These are phyloP conservation scores for Trichomonascaceae sp. DNA, from an alignment of 1,139 yeast genomes.

Conservation along the genomic window DNA sequence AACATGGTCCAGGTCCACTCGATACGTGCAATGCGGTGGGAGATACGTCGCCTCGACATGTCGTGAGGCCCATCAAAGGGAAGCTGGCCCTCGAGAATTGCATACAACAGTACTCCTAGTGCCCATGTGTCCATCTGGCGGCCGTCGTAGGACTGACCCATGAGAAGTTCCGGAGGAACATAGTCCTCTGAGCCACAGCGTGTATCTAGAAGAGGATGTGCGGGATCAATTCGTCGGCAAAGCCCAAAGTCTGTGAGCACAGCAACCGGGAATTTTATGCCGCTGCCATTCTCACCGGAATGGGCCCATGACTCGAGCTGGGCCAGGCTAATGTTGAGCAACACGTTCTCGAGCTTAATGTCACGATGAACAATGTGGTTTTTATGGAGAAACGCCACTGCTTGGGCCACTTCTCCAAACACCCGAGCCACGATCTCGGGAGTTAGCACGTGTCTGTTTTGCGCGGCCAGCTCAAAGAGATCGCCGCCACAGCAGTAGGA, in stretches of 20 bases:
- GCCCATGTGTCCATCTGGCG: constrained; percentile 90
- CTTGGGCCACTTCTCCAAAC: constrained; percentile 54
- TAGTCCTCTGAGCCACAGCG: constrained; percentile 95
- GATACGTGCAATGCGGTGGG: constrained; percentile 83
- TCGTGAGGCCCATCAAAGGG: constrained; percentile 58
- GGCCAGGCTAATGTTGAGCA: neutral
- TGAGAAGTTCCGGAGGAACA: constrained; percentile 80
- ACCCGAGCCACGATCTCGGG: constrained; percentile 43
- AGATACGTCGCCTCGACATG: constrained; percentile 43
- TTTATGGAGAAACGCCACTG: constrained; percentile 62
- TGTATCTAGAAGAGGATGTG: constrained; percentile 55
- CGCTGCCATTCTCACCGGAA: neutral
- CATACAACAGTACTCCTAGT: constrained; percentile 75
- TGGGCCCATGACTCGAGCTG: neutral
- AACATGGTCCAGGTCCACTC: constrained; percentile 73
- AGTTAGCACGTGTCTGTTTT: constrained; percentile 27
- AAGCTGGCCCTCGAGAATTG: constrained; percentile 67
- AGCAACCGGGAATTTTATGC: constrained; percentile 30
- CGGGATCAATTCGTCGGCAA: constrained; percentile 50
- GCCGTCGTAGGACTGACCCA: constrained; percentile 88
- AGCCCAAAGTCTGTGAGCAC: constrained; percentile 83
- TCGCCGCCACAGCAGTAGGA: constrained; percentile 82
- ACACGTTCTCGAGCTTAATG: constrained; percentile 49
- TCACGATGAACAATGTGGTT: constrained; percentile 71
- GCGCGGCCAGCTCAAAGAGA: constrained; percentile 47